These are phyloP conservation scores for Clarkia xantiana DNA, from an alignment of 345 rosid species.

Conservation along the genomic window DNA sequence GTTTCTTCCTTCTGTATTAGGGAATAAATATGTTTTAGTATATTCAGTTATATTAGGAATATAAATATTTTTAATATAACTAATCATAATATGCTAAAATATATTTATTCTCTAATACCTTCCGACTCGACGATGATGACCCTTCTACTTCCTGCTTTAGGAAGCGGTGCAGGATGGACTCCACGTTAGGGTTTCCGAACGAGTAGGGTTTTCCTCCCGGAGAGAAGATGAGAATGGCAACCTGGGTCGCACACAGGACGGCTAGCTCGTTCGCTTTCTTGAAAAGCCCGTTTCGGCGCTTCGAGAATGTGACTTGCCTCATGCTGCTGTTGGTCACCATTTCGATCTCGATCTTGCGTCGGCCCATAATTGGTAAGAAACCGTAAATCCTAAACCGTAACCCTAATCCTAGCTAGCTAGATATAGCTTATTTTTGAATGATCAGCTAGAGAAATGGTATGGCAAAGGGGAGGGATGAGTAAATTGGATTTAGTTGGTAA, in stretches of 20 bases:
- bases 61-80: no score
- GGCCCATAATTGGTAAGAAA: slow-evolving; percentile 32
- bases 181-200: slow-evolving; percentile 49
- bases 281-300: slow-evolving; percentile 49
- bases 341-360: slow-evolving; percentile 51
- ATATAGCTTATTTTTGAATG: not conserved
- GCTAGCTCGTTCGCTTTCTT: slow-evolving; percentile 54
- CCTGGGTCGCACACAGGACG: slow-evolving; percentile 35
- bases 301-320: slow-evolving; percentile 59
- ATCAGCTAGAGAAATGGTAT: no score
- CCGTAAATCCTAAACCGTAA: not conserved
- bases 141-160: slow-evolving; percentile 10
- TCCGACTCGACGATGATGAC: no score
- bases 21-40: no score
- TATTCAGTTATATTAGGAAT: no score
- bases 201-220: slow-evolving; percentile 65
- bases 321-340: slow-evolving; percentile 40
- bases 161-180: slow-evolving; percentile 25
- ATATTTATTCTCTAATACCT: no score
- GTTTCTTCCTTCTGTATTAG: no score
- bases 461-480: no score
- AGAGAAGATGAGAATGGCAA: slow-evolving; percentile 49
- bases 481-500: not conserved
- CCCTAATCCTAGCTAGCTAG: not conserved
- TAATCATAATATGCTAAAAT: no score